Evolutionary conservation across 2,329 filamentous ascomycete genomes (phyloP).

Genomic region (Arthrobotrys sphaeroides): DNA sequence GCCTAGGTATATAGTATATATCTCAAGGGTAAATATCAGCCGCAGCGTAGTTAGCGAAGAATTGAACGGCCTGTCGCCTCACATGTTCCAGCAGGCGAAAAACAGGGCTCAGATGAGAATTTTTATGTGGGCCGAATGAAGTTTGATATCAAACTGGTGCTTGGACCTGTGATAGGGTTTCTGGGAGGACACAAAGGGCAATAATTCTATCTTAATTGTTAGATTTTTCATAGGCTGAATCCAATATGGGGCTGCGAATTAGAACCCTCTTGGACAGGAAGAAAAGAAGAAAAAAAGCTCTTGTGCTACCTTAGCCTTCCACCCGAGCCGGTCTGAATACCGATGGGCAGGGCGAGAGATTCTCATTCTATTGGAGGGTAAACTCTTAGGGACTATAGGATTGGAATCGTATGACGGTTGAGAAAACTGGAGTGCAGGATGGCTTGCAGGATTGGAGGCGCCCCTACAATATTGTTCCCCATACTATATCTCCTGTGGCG

Average conservation of each 20-base stretch:
- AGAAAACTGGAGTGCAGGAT: constrained; percentile 43
- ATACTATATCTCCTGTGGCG: background rate
- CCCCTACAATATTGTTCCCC: background rate
- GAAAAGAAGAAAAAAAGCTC: background rate
- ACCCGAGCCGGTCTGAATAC: constrained; percentile 6
- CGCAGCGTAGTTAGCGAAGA: constrained; percentile 4
- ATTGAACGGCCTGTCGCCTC: background rate
- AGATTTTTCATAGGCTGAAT: background rate
- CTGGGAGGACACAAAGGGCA: too few relatives aligned
- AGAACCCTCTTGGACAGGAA: background rate
- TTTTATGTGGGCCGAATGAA: background rate
- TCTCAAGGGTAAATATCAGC: constrained; percentile 14
- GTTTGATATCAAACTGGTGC: background rate
- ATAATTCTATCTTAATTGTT: background rate
- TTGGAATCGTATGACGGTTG: background rate
- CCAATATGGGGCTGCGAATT: background rate
- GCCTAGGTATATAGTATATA: too few relatives aligned
- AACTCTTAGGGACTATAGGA: background rate
- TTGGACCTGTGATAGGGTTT: background rate
- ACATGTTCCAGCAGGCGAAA: constrained; percentile 10
- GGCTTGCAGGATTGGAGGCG: constrained; percentile 28
- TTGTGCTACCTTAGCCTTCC: background rate
- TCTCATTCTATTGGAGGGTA: constrained; percentile 25
- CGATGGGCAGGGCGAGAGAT: background rate
- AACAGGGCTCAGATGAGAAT: background rate